These are phyloP conservation scores for Calonectria leucothoes DNA, from an alignment of 2,329 filamentous ascomycete species.

Conservation along the genomic window DNA sequence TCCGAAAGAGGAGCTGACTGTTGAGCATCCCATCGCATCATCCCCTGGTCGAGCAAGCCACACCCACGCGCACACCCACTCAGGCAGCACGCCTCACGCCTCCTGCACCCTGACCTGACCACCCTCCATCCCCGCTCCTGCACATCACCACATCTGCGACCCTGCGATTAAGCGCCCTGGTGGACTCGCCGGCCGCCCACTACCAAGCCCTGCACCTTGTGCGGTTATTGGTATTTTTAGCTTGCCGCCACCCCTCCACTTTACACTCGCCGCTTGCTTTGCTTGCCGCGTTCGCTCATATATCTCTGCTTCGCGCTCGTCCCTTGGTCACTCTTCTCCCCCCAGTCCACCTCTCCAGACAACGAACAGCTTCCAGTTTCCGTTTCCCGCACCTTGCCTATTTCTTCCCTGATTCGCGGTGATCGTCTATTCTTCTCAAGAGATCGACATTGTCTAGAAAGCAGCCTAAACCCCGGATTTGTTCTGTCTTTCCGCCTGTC, in stretches of 20 bases:
- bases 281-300: constrained; percentile 20
- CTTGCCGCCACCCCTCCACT: constrained; percentile 34
- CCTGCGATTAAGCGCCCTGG: constrained; percentile 41
- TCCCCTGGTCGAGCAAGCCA: constrained; percentile 11
- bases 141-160: constrained; percentile 33
- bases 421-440: constrained; percentile 19
- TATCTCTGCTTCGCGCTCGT: constrained; percentile 7
- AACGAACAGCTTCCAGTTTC: too few species aligned
- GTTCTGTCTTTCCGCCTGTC: constrained; percentile 7
- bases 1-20: not conserved
- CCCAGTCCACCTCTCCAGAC: not conserved
- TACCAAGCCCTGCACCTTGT: constrained; percentile 34
- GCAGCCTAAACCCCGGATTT: constrained; percentile 2
- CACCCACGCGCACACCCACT: not conserved
- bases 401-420: constrained; percentile 23
- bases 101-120: constrained; percentile 13
- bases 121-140: constrained; percentile 27
- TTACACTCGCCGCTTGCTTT: too few species aligned
- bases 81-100: too few species aligned
- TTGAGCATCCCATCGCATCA: not conserved
- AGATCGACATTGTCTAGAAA: constrained; percentile 29
- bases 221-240: constrained; percentile 46
- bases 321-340: not conserved
- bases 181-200: constrained; percentile 32
- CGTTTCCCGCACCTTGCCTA: constrained; percentile 2